Evolutionary conservation across 805 yeast species (phyloP).

Genomic region (Cyberlindnera veronae): DNA sequence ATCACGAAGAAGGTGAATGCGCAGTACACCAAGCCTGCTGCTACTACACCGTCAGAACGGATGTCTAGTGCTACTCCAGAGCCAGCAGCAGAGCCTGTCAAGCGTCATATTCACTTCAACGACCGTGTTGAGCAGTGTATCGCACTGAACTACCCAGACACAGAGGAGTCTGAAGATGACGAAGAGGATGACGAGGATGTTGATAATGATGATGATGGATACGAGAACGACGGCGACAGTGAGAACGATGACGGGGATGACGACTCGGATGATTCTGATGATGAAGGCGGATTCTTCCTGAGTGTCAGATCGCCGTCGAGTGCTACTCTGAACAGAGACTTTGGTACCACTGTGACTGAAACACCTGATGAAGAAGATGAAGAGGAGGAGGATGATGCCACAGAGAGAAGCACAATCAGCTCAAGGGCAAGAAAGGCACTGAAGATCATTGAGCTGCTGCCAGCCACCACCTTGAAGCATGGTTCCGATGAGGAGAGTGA

Average conservation of each 20-base stretch:
- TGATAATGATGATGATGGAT: conserved; percentile 18
- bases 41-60: no score
- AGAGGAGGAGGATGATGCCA: conserved; percentile 1
- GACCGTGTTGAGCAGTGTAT: conserved; percentile 94
- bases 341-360: conserved; percentile 6
- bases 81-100: conserved; percentile 6
- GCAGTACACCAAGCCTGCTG: conserved; percentile 24
- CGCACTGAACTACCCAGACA: conserved; percentile 43
- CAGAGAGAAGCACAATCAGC: conserved; percentile 1
- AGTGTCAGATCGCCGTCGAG: conserved; percentile 45
- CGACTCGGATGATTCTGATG: conserved; percentile 44
- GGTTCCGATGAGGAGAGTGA: conserved; percentile 56
- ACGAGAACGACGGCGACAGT: conserved; percentile 26
- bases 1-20: conserved; percentile 27
- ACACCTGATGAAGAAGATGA: conserved; percentile 13
- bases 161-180: conserved; percentile 21
- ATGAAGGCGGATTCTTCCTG: conserved; percentile 67
- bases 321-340: conserved; percentile 24
- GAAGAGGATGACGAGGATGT: conserved; percentile 29
- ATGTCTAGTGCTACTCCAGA: neutral
- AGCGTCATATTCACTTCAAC: conserved; percentile 84
- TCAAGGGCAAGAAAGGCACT: conserved; percentile 1
- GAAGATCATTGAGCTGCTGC: conserved; percentile 72
- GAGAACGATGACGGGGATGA: conserved; percentile 27
- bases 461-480: conserved; percentile 81